Evolutionary conservation across 179 eudicot genomes (phyloP).

Genomic region (Spergularia azorica): DNA sequence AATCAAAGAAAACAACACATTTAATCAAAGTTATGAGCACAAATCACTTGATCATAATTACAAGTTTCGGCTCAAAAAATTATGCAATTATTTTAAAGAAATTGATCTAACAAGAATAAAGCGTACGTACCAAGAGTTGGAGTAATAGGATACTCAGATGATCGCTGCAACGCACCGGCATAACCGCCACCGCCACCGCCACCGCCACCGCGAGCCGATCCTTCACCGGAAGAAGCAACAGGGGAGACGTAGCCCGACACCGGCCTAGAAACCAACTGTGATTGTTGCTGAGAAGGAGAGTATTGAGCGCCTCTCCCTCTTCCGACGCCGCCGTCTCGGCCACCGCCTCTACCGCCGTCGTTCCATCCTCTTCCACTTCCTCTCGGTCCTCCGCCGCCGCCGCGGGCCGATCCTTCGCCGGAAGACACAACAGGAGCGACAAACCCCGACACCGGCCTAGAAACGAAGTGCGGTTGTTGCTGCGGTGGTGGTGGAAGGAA

Average conservation of each 20-base stretch:
- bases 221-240: not conserved
- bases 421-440: not conserved
- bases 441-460: not conserved
- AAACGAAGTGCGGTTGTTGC: constrained; percentile 1
- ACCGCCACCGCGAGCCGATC: not conserved
- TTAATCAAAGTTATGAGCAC: no score
- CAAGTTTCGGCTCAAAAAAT: not conserved
- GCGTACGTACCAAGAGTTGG: constrained; percentile 9
- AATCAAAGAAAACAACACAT: no score
- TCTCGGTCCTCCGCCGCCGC: not conserved
- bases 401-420: not conserved
- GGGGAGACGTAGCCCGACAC: constrained; percentile 5
- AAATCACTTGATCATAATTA: no score
- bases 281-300: no score
- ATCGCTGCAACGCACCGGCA: constrained; percentile 7
- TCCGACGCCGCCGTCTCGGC: not conserved
- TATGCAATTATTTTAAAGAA: not conserved
- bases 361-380: not conserved
- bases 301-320: no score
- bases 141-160: constrained; percentile 1
- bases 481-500: not conserved
- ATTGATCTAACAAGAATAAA: not conserved
- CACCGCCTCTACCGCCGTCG: constrained; percentile 6
- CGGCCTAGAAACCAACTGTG: constrained; percentile 5
- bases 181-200: constrained; percentile 13